A percentile compares a stretch with the other conserved stretches of the same genome.
Conservation (phyloP, 805 yeast species). For the Saccharomycopsis amapae region DNA sequence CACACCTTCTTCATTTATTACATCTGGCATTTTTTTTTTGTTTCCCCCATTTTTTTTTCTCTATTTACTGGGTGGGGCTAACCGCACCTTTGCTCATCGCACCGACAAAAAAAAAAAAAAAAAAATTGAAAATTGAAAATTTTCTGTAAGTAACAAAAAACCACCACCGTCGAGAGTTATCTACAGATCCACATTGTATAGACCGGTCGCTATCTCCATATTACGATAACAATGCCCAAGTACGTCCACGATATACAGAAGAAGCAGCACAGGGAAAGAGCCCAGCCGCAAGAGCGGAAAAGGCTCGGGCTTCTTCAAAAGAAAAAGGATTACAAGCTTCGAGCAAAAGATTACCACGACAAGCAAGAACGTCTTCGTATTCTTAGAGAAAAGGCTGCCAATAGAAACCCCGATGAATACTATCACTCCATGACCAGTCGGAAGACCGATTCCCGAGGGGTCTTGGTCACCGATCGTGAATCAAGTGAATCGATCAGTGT, state of each 20-base stretch:
- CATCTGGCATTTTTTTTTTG: too few species aligned
- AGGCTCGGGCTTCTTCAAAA: conserved; percentile 85
- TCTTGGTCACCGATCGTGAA: conserved; percentile 53
- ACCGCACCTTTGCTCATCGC: too few species aligned
- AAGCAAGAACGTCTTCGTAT: conserved; percentile 58
- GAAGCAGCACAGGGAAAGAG: conserved; percentile 91
- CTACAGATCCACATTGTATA: too few species aligned
- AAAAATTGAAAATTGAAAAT: too few species aligned
- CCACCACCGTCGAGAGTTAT: too few species aligned
- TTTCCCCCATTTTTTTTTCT: too few species aligned
- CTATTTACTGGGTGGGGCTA: too few species aligned
- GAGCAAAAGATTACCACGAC: conserved; percentile 59
- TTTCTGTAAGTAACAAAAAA: too few species aligned
- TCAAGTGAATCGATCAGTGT: conserved; percentile 45
- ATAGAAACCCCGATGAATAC: conserved; percentile 89
- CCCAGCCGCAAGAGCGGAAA: conserved; percentile 72
- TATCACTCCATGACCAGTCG: conserved; percentile 84
- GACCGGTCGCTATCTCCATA: too few species aligned
- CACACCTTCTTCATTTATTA: too few species aligned
- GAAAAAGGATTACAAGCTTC: conserved; percentile 73
- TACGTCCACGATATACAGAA: conserved; percentile 87
- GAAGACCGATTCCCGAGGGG: conserved; percentile 64
- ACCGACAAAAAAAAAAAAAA: too few species aligned
- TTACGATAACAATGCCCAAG: conserved; percentile 68
- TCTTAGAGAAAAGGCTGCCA: conserved; percentile 62